Percentiles rank a stretch among this genome's conserved stretches.
Evolutionary conservation across 2,329 filamentous ascomycete genomes (phyloP).

Genomic region (Penicillium sp.): DNA sequence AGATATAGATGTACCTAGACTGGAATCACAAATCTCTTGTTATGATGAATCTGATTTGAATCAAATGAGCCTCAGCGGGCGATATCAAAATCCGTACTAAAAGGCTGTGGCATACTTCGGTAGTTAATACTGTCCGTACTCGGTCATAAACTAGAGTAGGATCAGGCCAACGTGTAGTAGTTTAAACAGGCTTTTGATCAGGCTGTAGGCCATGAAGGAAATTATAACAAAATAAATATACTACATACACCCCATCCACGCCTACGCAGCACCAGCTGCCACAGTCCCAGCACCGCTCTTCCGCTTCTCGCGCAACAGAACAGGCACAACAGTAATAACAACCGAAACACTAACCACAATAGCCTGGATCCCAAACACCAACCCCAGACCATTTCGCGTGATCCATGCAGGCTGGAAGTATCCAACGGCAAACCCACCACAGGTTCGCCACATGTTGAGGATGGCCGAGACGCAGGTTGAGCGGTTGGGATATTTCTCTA

Average conservation of each 20-base stretch:
- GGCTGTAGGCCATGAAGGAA: too few species aligned
- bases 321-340: conserved; percentile 33
- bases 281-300: background rate
- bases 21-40: too few species aligned
- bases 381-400: conserved; percentile 32
- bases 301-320: conserved; percentile 18
- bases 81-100: too few species aligned
- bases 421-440: conserved; percentile 43
- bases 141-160: too few species aligned
- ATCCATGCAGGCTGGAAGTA: conserved; percentile 46
- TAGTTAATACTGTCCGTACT: too few species aligned
- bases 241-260: background rate
- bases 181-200: too few species aligned
- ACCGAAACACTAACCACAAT: conserved; percentile 32
- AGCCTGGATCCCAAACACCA: conserved; percentile 41
- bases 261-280: background rate
- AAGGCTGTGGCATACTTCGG: too few species aligned
- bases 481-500: conserved; percentile 42
- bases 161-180: too few species aligned
- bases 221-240: too few species aligned
- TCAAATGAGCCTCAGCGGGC: too few species aligned
- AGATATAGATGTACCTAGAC: too few species aligned
- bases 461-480: conserved; percentile 41
- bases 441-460: conserved; percentile 45
- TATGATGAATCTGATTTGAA: too few species aligned